These are phyloP conservation scores for Pseudopithomyces chartarum DNA, from an alignment of 2,329 filamentous ascomycete genomes.

Conservation along the genomic window DNA sequence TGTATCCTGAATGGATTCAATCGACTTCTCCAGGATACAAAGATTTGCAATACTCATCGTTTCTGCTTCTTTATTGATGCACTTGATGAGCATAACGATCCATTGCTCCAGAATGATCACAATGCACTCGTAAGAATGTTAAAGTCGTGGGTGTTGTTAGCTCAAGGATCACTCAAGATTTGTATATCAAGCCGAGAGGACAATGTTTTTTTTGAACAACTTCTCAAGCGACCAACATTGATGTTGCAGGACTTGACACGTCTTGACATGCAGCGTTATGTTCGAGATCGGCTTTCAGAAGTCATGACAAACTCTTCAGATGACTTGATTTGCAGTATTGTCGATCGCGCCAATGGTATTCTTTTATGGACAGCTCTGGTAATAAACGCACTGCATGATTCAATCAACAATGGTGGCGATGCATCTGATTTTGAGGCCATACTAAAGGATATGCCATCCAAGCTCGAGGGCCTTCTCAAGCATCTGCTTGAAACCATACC, in stretches of 20 bases:
- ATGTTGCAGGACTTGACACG: conserved; percentile 11
- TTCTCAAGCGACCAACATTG: not conserved
- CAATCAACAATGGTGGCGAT: not conserved
- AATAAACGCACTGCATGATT: conserved; percentile 3
- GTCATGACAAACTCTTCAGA: not conserved
- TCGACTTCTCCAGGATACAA: not conserved
- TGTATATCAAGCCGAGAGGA: conserved; percentile 19
- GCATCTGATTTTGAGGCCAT: not conserved
- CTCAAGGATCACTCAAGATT: conserved; percentile 9
- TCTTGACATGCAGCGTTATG: conserved; percentile 7
- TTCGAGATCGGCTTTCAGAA: no score
- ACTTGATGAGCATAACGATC: conserved; percentile 12
- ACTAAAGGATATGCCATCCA: not conserved
- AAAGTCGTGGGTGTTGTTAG: not conserved
- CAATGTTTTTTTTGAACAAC: conserved; percentile 10
- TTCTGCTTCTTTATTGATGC: conserved; percentile 17
- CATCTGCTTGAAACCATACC: conserved; percentile 2
- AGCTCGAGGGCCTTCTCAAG: conserved; percentile 4
- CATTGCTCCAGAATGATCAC: not conserved
- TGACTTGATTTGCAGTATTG: not conserved
- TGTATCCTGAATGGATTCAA: not conserved
- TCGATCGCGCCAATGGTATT: conserved; percentile 9
- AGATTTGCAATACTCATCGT: not conserved
- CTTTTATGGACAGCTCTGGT: conserved; percentile 16
- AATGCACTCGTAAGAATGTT: conserved; percentile 1